Conservation (phyloP, 441 rosid species). For the Gossypium laxum region DNA sequence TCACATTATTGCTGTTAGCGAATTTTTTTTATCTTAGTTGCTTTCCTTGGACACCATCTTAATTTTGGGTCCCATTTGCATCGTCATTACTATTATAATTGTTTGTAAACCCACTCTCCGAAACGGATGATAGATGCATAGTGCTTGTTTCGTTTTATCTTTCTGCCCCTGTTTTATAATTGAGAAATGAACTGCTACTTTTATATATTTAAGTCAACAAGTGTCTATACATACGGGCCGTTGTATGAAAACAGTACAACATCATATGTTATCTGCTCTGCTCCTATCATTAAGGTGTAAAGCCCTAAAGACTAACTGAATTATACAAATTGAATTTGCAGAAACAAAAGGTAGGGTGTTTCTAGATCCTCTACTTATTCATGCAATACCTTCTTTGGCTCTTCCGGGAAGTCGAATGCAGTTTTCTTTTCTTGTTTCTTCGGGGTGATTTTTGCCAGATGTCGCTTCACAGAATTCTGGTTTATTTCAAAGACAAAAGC, state of each 20-base stretch:
- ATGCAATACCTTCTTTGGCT: conserved; percentile 22
- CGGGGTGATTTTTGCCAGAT: conserved; percentile 23
- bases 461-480: conserved; percentile 37
- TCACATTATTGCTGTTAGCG: neutral
- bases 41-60: neutral
- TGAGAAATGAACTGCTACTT: neutral
- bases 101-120: neutral
- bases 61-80: neutral
- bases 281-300: neutral
- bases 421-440: conserved; percentile 19
- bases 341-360: conserved; percentile 9
- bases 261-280: neutral
- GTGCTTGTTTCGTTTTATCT: neutral
- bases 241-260: neutral
- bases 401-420: conserved; percentile 37
- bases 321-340: conserved; percentile 10
- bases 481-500: conserved; percentile 50
- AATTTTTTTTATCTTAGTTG: neutral
- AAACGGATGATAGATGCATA: neutral
- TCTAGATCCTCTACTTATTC: conserved; percentile 11
- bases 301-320: neutral
- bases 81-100: neutral
- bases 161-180: neutral
- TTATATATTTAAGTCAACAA: neutral
- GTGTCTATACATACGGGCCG: neutral